phyloP scores from a whole-genome alignment of 108 stramenopile genomes.

The Craspedostauros australis region DNA sequence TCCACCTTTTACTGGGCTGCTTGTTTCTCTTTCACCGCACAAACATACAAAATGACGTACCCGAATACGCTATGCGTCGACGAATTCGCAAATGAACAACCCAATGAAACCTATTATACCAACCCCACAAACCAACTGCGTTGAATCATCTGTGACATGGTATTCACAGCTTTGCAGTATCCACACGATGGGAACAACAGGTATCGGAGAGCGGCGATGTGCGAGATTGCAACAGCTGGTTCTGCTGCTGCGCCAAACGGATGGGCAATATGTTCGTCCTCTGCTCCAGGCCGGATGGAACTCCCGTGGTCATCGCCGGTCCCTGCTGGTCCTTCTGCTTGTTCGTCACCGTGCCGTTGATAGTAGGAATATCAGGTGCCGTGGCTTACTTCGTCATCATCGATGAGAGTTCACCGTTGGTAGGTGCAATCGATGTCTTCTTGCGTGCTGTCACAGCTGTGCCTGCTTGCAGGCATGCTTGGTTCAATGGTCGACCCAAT shows the following conservation, averaged over 20 bases:
- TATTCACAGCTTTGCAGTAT: conserved; percentile 67
- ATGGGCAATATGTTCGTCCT: conserved; percentile 84
- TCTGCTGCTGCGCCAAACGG: conserved; percentile 77
- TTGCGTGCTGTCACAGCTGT: neutral
- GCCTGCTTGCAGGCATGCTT: neutral
- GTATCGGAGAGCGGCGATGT: conserved; percentile 29
- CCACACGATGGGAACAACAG: conserved; percentile 80
- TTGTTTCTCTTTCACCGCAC: no score
- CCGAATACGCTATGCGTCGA: no score
- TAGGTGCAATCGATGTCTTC: conserved; percentile 28
- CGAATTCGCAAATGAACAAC: no score
- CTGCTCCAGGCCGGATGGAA: conserved; percentile 61
- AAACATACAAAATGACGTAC: no score
- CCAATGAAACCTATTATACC: no score
- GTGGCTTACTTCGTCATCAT: conserved; percentile 69
- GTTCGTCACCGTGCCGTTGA: conserved; percentile 75
- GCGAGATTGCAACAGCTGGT: conserved; percentile 62
- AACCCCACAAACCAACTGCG: no score
- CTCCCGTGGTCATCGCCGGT: conserved; percentile 80
- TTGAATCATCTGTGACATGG: no score
- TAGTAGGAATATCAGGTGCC: conserved; percentile 51
- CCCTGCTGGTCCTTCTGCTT: conserved; percentile 91
- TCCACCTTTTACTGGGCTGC: no score
- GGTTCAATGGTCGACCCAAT: neutral
- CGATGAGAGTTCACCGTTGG: conserved; percentile 51